These are phyloP conservation scores for Trichoderma gamsii DNA, from an alignment of 495 filamentous ascomycete species.

Conservation along the genomic window DNA sequence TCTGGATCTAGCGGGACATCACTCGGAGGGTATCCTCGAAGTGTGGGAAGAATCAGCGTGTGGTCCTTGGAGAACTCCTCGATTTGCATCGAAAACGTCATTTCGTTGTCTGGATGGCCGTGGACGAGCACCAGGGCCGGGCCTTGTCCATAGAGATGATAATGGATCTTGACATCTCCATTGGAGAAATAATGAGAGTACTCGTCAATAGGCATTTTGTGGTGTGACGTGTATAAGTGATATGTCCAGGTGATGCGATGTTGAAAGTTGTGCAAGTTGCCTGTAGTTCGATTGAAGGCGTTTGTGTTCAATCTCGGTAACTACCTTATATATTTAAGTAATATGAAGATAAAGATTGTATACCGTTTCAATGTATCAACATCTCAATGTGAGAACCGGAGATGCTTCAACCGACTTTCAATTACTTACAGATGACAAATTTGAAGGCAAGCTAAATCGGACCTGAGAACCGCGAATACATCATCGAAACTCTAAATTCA, in stretches of 20 bases:
- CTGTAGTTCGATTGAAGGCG: too few relatives aligned
- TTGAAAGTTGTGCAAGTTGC: too few relatives aligned
- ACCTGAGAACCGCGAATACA: too few relatives aligned
- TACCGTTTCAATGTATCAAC: background rate
- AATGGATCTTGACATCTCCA: background rate
- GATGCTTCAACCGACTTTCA: background rate
- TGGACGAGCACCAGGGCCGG: background rate
- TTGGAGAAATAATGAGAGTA: background rate
- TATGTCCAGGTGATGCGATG: too few relatives aligned
- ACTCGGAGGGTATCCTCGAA: background rate
- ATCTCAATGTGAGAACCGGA: background rate
- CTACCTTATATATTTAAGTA: too few relatives aligned
- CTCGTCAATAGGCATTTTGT: background rate
- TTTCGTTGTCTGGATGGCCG: background rate
- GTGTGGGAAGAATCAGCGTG: background rate
- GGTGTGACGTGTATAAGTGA: background rate
- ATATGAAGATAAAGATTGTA: too few relatives aligned
- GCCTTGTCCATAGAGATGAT: background rate
- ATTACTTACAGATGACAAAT: too few relatives aligned
- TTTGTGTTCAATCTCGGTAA: too few relatives aligned
- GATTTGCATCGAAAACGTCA: background rate
- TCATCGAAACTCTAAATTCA: too few relatives aligned
- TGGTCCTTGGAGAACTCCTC: background rate
- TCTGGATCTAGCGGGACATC: background rate
- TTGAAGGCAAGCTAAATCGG: too few relatives aligned